Evolutionary conservation across 2,329 filamentous ascomycete genomes (phyloP).

Genomic region (Zymoseptoria tritici): DNA sequence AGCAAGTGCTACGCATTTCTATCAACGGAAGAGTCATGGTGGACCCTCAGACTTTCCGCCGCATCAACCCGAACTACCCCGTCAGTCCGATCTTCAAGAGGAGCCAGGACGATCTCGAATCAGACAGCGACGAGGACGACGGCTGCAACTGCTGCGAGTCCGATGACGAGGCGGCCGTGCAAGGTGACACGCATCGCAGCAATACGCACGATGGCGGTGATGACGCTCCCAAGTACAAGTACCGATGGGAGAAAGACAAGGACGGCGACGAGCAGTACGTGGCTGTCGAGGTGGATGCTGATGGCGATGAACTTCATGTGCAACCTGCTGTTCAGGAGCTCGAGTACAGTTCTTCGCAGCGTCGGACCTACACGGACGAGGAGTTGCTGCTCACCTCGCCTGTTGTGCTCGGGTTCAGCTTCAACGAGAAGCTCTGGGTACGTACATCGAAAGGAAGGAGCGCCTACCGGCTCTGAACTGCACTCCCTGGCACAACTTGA

Average conservation of each 20-base stretch:
- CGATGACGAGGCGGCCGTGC: constrained; percentile 36
- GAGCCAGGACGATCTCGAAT: constrained; percentile 34
- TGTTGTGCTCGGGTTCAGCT: constrained; percentile 78
- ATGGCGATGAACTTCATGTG: constrained; percentile 47
- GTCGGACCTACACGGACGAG: constrained; percentile 60
- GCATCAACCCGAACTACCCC: too few relatives aligned
- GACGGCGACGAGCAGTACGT: constrained; percentile 45
- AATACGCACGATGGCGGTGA: constrained; percentile 46
- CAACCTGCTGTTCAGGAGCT: constrained; percentile 52
- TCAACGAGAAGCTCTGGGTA: constrained; percentile 83
- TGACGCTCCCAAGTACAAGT: constrained; percentile 31
- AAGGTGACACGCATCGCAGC: constrained; percentile 42
- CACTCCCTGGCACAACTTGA: too few relatives aligned
- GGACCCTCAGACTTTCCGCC: constrained; percentile 69
- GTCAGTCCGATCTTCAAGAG: too few relatives aligned
- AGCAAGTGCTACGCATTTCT: constrained; percentile 67
- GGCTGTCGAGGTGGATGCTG: constrained; percentile 48
- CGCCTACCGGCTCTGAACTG: too few relatives aligned
- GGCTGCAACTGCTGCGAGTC: constrained; percentile 32
- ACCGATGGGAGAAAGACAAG: constrained; percentile 41
- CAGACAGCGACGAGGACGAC: constrained; percentile 42
- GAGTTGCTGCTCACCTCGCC: constrained; percentile 78
- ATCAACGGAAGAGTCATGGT: constrained; percentile 85
- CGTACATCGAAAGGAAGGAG: too few relatives aligned
- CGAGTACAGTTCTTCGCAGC: constrained; percentile 26